Evolutionary conservation across 2,329 filamentous ascomycete genomes (phyloP).

Genomic region (Chaetothyriales sp.): DNA sequence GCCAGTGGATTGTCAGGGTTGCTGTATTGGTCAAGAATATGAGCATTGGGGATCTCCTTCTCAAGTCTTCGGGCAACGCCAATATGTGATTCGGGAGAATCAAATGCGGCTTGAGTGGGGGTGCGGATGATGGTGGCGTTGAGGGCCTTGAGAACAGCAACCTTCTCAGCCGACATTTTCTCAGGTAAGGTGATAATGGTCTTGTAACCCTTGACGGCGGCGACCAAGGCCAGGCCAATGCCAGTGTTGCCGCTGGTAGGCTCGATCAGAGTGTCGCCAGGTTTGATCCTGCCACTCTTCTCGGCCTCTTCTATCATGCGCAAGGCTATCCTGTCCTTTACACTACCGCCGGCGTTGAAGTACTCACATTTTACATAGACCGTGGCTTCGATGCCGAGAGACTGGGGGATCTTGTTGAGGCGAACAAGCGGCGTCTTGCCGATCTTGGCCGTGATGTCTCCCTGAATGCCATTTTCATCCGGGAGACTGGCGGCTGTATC

Average conservation of each 20-base stretch:
- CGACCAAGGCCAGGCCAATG: constrained; percentile 87
- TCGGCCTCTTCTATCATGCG: constrained; percentile 97
- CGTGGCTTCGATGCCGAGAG: constrained; percentile 73
- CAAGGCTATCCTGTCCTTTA: constrained; percentile 89
- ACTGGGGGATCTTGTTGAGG: constrained; percentile 84
- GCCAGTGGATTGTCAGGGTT: constrained; percentile 86
- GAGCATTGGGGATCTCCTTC: constrained; percentile 91
- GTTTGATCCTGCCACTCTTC: constrained; percentile 81
- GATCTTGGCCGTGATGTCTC: constrained; percentile 35
- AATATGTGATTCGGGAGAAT: constrained; percentile 91
- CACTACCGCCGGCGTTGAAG: constrained; percentile 85
- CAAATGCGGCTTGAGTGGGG: constrained; percentile 87
- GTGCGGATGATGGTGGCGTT: constrained; percentile 97
- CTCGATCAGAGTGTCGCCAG: constrained; percentile 93
- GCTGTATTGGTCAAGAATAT: constrained; percentile 92
- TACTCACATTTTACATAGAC: constrained; percentile 87
- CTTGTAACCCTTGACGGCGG: constrained; percentile 88
- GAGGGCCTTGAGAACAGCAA: constrained; percentile 81
- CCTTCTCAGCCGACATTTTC: constrained; percentile 99
- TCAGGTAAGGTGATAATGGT: constrained; percentile 97
- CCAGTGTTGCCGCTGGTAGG: constrained; percentile 96
- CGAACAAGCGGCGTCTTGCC: constrained; percentile 92
- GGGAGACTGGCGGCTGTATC: not conserved
- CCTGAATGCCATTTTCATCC: not conserved
- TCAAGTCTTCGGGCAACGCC: constrained; percentile 80